Evolutionary conservation across 1,139 yeast genomes (phyloP).

Genomic region (Eremothecium sinecaudum): DNA sequence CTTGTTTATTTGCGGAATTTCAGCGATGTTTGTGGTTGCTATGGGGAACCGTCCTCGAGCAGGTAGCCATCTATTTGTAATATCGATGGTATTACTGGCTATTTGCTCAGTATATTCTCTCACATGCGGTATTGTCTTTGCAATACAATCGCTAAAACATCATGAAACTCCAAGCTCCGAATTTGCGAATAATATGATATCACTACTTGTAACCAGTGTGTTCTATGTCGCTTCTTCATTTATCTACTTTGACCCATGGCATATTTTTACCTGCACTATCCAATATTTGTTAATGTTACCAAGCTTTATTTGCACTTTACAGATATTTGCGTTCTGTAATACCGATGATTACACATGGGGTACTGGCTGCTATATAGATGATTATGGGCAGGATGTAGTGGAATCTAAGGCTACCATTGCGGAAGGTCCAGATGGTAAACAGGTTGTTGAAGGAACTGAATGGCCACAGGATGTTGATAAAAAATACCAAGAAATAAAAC

Average conservation of each 20-base stretch:
- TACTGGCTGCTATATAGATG: conserved; percentile 71
- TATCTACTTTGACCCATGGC: conserved; percentile 91
- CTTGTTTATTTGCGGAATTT: conserved; percentile 65
- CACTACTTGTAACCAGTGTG: conserved; percentile 87
- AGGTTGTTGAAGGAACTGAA: conserved; percentile 63
- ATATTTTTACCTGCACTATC: conserved; percentile 67
- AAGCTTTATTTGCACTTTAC: conserved; percentile 83
- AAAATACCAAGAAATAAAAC: conserved; percentile 64
- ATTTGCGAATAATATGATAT: conserved; percentile 73
- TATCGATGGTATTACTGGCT: conserved; percentile 61
- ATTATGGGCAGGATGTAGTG: conserved; percentile 68
- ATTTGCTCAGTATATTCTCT: conserved; percentile 76
- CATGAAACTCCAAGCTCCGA: conserved; percentile 36
- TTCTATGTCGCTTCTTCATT: conserved; percentile 70
- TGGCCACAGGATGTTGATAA: conserved; percentile 71
- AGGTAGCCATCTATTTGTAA: conserved; percentile 63
- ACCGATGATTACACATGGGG: conserved; percentile 98
- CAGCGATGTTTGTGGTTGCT: conserved; percentile 80
- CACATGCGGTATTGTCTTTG: conserved; percentile 74
- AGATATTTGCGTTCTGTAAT: conserved; percentile 89
- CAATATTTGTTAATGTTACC: conserved; percentile 86
- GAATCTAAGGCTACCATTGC: conserved; percentile 55
- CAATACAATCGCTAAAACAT: conserved; percentile 44
- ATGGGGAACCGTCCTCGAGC: conserved; percentile 96
- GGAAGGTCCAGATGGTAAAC: conserved; percentile 44